These are phyloP conservation scores for Penicillium sp. DNA, from an alignment of 2,329 filamentous ascomycete genomes.

Conservation along the genomic window DNA sequence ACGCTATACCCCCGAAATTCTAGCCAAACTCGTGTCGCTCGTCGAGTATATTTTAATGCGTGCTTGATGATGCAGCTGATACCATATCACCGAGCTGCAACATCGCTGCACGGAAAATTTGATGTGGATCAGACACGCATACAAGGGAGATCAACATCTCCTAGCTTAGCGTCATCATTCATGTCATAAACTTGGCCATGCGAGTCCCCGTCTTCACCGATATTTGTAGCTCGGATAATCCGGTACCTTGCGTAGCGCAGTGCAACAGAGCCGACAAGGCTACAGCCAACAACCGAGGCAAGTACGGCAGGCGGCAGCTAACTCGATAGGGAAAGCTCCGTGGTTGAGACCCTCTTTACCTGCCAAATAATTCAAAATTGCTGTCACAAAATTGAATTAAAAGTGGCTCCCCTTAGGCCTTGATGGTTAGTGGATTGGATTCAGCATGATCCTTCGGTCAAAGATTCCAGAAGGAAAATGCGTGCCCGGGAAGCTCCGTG, in stretches of 20 bases:
- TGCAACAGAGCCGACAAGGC: neutral
- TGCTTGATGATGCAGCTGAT: neutral
- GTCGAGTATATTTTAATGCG: neutral
- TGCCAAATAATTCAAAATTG: neutral
- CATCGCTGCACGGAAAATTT: neutral
- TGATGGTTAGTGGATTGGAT: neutral
- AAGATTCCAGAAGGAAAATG: constrained; percentile 12
- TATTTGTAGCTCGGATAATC: neutral
- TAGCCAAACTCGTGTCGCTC: neutral
- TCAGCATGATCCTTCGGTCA: constrained; percentile 6
- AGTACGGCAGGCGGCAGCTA: neutral
- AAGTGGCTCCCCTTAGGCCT: neutral
- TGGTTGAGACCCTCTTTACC: neutral
- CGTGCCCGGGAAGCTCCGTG: neutral
- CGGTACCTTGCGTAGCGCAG: neutral
- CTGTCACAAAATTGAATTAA: neutral
- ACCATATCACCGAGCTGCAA: neutral
- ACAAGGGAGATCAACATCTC: neutral
- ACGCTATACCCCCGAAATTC: neutral
- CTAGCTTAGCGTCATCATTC: neutral
- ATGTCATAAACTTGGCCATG: neutral
- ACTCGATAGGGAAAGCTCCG: neutral
- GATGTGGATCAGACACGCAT: neutral
- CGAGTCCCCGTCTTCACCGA: neutral
- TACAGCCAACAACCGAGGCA: neutral